These are phyloP conservation scores for Boletus sensibilis DNA, from an alignment of 768 basidiomycete genomes.

Conservation along the genomic window DNA sequence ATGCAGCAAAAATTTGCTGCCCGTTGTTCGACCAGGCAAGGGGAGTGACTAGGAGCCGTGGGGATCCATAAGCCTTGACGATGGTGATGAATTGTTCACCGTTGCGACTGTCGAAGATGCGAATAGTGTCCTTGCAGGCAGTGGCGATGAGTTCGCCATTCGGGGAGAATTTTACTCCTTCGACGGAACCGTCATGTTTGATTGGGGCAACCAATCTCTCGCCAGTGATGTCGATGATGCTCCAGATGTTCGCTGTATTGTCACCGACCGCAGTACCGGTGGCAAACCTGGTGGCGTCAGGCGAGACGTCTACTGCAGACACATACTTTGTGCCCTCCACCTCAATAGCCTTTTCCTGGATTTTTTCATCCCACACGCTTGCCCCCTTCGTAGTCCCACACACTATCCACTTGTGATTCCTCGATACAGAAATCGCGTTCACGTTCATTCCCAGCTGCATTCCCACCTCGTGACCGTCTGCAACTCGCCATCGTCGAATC, in stretches of 20 bases:
- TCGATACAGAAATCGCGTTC: background rate
- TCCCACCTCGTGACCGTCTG: background rate
- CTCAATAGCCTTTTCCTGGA: background rate
- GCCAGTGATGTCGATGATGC: background rate
- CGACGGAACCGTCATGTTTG: background rate
- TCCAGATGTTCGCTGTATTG: background rate
- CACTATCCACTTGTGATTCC: background rate
- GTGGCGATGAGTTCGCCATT: background rate
- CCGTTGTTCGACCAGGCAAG: background rate
- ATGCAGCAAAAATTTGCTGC: background rate
- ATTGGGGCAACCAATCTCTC: background rate
- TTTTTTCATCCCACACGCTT: background rate
- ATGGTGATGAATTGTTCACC: background rate
- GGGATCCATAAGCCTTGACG: too few relatives aligned
- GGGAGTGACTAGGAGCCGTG: background rate
- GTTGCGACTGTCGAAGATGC: background rate
- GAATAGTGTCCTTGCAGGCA: background rate
- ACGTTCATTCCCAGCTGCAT: background rate
- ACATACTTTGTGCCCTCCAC: background rate
- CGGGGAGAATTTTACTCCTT: background rate
- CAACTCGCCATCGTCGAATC: background rate
- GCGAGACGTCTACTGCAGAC: background rate
- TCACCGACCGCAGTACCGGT: background rate
- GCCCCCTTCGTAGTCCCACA: background rate
- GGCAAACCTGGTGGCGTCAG: background rate